Conservation (phyloP, 371 early-diverging fungal species). For the Circinella umbellata region DNA sequence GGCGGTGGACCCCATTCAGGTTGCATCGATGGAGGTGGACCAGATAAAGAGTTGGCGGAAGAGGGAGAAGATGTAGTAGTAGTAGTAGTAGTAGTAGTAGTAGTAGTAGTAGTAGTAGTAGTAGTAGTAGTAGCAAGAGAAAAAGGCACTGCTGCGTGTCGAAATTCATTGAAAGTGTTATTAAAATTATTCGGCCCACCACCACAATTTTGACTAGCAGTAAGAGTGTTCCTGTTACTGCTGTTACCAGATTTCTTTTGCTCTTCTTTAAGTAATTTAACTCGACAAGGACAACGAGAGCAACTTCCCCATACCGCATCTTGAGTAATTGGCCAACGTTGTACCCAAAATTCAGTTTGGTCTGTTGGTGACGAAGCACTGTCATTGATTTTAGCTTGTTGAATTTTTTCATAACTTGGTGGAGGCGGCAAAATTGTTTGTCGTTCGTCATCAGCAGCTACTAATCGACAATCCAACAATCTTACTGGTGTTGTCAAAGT, state of each 20-base stretch:
- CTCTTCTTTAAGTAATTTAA: background rate
- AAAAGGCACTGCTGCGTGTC: background rate
- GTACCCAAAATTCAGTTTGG: constrained; percentile 35
- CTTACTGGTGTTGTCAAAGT: constrained; percentile 36
- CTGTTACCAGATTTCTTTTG: constrained; percentile 14
- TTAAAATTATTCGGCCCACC: background rate
- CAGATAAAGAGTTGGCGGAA: background rate
- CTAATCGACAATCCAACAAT: constrained; percentile 46
- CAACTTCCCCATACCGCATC: constrained; percentile 39
- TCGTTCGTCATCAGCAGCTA: constrained; percentile 52
- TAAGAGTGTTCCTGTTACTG: constrained; percentile 13
- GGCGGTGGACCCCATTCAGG: constrained; percentile 31
- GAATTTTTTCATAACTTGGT: constrained; percentile 67
- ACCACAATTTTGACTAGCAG: background rate
- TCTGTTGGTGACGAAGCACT: background rate
- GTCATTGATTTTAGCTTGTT: constrained; percentile 41
- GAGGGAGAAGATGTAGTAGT: background rate
- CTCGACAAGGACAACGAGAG: constrained; percentile 37
- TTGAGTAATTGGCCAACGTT: constrained; percentile 40
- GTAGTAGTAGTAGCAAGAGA: no score
- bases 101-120: background rate
- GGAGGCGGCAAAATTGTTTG: constrained; percentile 88
- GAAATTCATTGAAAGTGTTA: background rate
- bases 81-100: background rate
- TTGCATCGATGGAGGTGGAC: constrained; percentile 16